Percentiles rank a stretch among this genome's conserved stretches.
Evolutionary conservation across 1,139 yeast genomes (phyloP).

Genomic region (Candida smagusa): DNA sequence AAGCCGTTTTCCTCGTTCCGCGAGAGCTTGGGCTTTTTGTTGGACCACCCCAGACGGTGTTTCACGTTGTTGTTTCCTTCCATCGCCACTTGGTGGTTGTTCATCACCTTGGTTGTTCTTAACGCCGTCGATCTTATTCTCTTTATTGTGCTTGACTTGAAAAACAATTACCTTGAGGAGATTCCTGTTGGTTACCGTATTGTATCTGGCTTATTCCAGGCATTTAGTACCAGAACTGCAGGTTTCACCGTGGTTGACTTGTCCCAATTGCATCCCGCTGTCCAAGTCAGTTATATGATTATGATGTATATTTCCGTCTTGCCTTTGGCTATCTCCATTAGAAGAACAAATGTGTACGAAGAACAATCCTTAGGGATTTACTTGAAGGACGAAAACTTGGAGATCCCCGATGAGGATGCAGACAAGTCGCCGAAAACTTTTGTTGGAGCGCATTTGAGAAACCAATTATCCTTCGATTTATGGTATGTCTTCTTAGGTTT

Average conservation of each 20-base stretch:
- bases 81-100: conserved; percentile 93
- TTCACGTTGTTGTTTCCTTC: conserved; percentile 89
- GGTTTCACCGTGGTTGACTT: conserved; percentile 78
- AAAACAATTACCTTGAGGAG: conserved; percentile 42
- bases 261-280: conserved; percentile 76
- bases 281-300: conserved; percentile 87
- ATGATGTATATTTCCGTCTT: conserved; percentile 98
- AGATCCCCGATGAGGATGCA: conserved; percentile 16
- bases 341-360: conserved; percentile 96
- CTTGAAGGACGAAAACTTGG: conserved; percentile 38
- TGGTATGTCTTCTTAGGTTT: conserved; percentile 91
- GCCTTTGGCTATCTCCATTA: conserved; percentile 92
- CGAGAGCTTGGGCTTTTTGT: conserved; percentile 79
- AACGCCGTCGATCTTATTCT: conserved; percentile 77
- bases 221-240: conserved; percentile 90
- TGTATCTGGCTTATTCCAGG: conserved; percentile 83
- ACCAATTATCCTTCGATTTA: conserved; percentile 88
- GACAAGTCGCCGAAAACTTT: conserved; percentile 53
- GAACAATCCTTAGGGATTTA: conserved; percentile 93
- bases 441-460: conserved; percentile 83
- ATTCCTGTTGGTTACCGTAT: conserved; percentile 68
- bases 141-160: conserved; percentile 74
- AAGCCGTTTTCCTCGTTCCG: conserved; percentile 61
- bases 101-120: conserved; percentile 65
- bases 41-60: conserved; percentile 97